These are phyloP conservation scores for Fusarium mexicanum DNA, from an alignment of 2,329 filamentous ascomycete species.

Conservation along the genomic window DNA sequence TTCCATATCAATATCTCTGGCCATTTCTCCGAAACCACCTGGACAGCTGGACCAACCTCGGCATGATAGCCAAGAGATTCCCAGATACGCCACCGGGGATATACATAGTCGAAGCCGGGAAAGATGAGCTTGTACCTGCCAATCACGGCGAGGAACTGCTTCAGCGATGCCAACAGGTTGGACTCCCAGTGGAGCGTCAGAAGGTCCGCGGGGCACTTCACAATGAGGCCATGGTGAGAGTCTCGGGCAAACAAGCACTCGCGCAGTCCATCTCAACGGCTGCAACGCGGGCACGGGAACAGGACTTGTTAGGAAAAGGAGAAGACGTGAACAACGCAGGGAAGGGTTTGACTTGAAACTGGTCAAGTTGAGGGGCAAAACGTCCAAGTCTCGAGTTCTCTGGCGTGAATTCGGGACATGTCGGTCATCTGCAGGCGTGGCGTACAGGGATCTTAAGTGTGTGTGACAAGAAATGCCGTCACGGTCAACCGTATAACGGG, in stretches of 20 bases:
- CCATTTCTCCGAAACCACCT: slow-evolving; percentile 76
- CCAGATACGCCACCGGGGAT: slow-evolving; percentile 48
- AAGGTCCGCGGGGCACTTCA: slow-evolving; percentile 63
- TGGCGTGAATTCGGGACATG: slow-evolving; percentile 43
- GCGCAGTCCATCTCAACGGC: slow-evolving; percentile 42
- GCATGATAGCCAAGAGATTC: slow-evolving; percentile 49
- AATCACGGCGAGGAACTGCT: slow-evolving; percentile 59
- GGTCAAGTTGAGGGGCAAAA: slow-evolving; percentile 9
- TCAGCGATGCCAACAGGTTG: slow-evolving; percentile 58
- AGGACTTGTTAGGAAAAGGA: slow-evolving; percentile 6
- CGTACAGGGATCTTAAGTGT: slow-evolving; percentile 31
- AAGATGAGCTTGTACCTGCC: slow-evolving; percentile 67
- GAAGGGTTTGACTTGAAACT: slow-evolving; percentile 19
- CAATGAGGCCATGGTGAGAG: slow-evolving; percentile 63
- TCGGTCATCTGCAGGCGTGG: slow-evolving; percentile 34
- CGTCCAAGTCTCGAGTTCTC: slow-evolving; percentile 16
- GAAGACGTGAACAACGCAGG: not conserved
- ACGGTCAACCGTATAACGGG: slow-evolving; percentile 25
- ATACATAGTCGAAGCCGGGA: slow-evolving; percentile 65
- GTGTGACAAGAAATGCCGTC: slow-evolving; percentile 40
- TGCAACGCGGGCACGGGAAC: slow-evolving; percentile 27
- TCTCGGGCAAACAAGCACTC: slow-evolving; percentile 42
- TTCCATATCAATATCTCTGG: slow-evolving; percentile 79
- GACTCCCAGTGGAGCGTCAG: slow-evolving; percentile 56
- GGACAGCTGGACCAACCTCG: slow-evolving; percentile 63